Evolutionary conservation across 352 stramenopile genomes (phyloP), one percentile per base, ranked within the genome.

Genomic region (Plasmopara muralis): DNA sequence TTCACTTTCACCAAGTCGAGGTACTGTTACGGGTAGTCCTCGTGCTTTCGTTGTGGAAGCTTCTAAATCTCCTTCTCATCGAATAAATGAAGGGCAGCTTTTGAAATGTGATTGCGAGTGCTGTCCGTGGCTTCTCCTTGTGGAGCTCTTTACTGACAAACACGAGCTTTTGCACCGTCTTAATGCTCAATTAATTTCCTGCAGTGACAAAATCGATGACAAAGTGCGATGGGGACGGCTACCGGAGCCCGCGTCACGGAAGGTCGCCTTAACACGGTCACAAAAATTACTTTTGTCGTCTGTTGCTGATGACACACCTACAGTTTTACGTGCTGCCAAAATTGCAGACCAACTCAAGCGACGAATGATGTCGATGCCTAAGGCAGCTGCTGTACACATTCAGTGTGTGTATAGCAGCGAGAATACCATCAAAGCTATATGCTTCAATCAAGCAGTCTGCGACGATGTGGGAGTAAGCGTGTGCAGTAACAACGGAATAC

Each of bases 401-500:
- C 68, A 83, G 7, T 85, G 76, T 29, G 83, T 90, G 35, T 93
- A 94, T 55, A 64, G 77, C 18, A 87, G 77, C 42, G 79, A 94
- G 29, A 87, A 81, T 5, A 83, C 78, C 20, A 89, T 94, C 48
- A 90, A 89, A 68, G 78, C 70, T 25, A 83, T 94, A 52, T 89
- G 80, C 46, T 85, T 92, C 41, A 94, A 94, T 53, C 68, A 50
- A 29, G 68, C 79, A 12, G 73, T 62, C 0, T 74, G 83, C 3
- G 62, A 68, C 37, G 64, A 73, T 15, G 43, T 71, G 0, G 82
- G 89, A 64, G 69, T 92, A 50, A 79, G 85, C 40, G 55, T 89
- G 15, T 92, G 79, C 42, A 83, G 73, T 33, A 88, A 64, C 47
- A 89, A 88, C 52, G 79, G 75, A 1, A 88, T 92, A 18, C 85